These are phyloP conservation scores for Somion occarium DNA, from an alignment of 1,284 basidiomycete species.

Conservation along the genomic window DNA sequence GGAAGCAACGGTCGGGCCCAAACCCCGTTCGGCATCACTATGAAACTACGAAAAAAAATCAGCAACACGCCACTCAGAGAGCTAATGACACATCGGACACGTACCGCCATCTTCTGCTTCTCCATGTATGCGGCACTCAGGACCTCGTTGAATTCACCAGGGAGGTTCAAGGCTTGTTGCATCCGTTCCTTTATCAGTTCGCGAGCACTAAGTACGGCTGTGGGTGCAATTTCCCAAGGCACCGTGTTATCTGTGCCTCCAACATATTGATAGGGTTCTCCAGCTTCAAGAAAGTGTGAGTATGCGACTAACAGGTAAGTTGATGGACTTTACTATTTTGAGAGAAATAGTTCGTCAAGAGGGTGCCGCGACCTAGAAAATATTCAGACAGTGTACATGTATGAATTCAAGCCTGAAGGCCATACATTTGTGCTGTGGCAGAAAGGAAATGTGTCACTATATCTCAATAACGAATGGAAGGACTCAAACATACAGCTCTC, in stretches of 20 bases:
- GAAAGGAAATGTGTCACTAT: neutral
- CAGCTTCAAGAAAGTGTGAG: slow-evolving; percentile 39
- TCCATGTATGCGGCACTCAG: slow-evolving; percentile 80
- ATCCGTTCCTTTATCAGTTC: slow-evolving; percentile 50
- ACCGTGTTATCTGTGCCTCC: slow-evolving; percentile 68
- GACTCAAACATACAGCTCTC: slow-evolving; percentile 42
- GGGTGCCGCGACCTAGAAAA: slow-evolving; percentile 51
- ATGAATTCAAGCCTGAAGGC: no score
- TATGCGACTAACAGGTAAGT: neutral
- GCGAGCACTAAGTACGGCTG: slow-evolving; percentile 52
- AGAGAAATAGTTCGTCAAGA: slow-evolving; percentile 77
- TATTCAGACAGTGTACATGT: slow-evolving; percentile 2
- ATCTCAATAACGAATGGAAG: neutral
- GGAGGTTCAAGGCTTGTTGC: slow-evolving; percentile 27
- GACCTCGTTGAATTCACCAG: slow-evolving; percentile 62
- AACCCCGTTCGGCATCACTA: slow-evolving; percentile 66
- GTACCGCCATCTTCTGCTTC: slow-evolving; percentile 73
- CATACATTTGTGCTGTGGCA: slow-evolving; percentile 58
- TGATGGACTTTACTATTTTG: slow-evolving; percentile 59
- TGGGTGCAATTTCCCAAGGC: slow-evolving; percentile 52
- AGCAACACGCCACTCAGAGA: no score
- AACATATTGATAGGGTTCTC: slow-evolving; percentile 76
- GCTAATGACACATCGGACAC: slow-evolving; percentile 26
- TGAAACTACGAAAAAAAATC: slow-evolving; percentile 53
- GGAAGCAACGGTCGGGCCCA: slow-evolving; percentile 69